These are phyloP conservation scores for Saccharum officinarum DNA, from an alignment of 176 grass and related monocot species.

Conservation along the genomic window DNA sequence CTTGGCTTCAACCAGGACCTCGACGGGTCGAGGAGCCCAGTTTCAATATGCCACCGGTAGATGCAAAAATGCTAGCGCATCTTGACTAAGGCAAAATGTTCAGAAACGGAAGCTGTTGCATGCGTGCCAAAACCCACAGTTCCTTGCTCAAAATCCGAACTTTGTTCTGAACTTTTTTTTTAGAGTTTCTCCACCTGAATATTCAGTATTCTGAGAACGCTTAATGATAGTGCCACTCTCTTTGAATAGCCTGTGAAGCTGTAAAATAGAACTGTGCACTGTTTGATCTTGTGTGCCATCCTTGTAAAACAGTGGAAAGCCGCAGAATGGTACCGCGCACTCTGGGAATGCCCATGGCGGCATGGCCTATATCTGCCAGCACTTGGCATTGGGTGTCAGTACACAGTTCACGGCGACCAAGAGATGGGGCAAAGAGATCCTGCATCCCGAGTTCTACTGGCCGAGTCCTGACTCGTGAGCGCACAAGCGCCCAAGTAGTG, in stretches of 20 bases:
- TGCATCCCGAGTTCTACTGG: background rate
- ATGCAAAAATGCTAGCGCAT: too few species aligned
- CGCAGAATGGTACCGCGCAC: too few species aligned
- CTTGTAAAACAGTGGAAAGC: too few species aligned
- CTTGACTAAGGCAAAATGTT: too few species aligned
- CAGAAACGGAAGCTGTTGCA: too few species aligned
- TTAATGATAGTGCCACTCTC: background rate
- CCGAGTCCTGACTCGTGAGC: constrained; percentile 13
- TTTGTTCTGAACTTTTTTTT: too few species aligned
- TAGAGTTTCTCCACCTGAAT: background rate
- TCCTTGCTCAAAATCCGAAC: too few species aligned
- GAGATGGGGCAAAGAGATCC: constrained; percentile 22
- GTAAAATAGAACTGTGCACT: background rate
- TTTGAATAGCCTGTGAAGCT: background rate
- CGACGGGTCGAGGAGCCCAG: too few species aligned
- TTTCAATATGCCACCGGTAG: too few species aligned
- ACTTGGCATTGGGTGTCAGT: constrained; percentile 11
- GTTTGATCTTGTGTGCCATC: background rate
- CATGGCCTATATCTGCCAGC: background rate
- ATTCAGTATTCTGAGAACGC: background rate
- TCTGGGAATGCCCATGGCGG: too few species aligned
- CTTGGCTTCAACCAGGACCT: too few species aligned
- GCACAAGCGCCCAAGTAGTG: constrained; percentile 11
- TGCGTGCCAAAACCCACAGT: too few species aligned
- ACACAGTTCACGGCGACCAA: constrained; percentile 44